phyloP scores from a whole-genome alignment of 352 stramenopile species.

The Globisporangium heterothallicum region DNA sequence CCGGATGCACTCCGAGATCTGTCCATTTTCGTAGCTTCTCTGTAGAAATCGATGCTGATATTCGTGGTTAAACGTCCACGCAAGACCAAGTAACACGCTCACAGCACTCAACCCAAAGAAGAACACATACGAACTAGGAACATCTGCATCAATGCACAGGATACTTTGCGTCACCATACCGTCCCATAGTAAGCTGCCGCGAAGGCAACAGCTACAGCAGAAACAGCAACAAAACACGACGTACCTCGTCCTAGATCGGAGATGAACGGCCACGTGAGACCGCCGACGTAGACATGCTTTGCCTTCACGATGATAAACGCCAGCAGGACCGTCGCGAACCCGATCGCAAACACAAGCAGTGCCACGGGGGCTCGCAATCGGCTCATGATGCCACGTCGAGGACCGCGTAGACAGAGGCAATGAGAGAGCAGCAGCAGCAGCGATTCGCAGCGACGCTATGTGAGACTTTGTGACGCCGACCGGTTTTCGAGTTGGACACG shows the following conservation, averaged over 20 bases:
- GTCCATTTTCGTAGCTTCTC: conserved; percentile 28
- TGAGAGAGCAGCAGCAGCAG: too few relatives aligned
- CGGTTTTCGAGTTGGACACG: too few relatives aligned
- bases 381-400: neutral
- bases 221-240: conserved; percentile 3
- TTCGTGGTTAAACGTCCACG: conserved; percentile 56
- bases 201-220: neutral
- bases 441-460: too few relatives aligned
- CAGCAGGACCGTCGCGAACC: conserved; percentile 22
- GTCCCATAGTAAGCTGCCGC: neutral
- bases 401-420: too few relatives aligned
- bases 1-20: conserved; percentile 17
- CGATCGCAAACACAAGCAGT: conserved; percentile 2
- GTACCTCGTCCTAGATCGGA: conserved; percentile 53
- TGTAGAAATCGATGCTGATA: conserved; percentile 44
- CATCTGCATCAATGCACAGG: conserved; percentile 19
- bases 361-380: conserved; percentile 8
- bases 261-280: conserved; percentile 49
- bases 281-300: conserved; percentile 40
- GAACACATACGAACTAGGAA: conserved; percentile 41
- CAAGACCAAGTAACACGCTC: conserved; percentile 37
- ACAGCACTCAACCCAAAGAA: conserved; percentile 42
- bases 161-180: neutral
- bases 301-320: conserved; percentile 27
- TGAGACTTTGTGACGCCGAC: too few relatives aligned